Conservation (phyloP, 2,329 filamentous ascomycete species). For the Lasiodiplodia theobromae region DNA sequence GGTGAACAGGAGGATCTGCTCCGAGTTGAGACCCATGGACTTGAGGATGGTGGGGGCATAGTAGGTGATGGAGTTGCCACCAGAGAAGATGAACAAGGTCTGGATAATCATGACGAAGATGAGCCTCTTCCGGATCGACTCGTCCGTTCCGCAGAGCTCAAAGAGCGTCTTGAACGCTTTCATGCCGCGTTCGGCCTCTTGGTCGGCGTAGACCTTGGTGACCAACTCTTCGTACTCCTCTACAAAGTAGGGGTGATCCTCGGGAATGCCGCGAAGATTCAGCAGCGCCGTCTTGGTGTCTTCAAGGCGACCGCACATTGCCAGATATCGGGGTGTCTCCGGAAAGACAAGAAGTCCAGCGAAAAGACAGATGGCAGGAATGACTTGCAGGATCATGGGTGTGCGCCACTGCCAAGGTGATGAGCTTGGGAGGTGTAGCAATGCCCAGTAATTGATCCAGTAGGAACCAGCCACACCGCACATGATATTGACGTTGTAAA, state of each 20-base stretch:
- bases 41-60: conserved; percentile 5
- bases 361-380: conserved; percentile 1
- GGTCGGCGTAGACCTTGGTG: not conserved
- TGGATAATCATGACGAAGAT: conserved; percentile 7
- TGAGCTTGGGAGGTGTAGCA: not conserved
- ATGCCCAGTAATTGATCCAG: conserved; percentile 13
- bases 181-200: conserved; percentile 2
- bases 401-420: conserved; percentile 9
- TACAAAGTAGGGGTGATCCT: conserved; percentile 11
- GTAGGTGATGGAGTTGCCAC: conserved; percentile 15
- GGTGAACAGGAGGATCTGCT: conserved; percentile 7
- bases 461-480: not conserved
- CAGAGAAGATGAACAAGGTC: conserved; percentile 5
- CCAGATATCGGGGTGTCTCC: conserved; percentile 9
- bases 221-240: conserved; percentile 2
- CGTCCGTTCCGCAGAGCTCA: not conserved
- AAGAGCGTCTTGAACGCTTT: not conserved
- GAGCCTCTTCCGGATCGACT: not conserved
- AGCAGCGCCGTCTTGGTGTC: not conserved
- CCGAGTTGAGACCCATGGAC: conserved; percentile 9
- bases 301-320: conserved; percentile 2
- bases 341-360: not conserved
- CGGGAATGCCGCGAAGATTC: not conserved
- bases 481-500: conserved; percentile 11
- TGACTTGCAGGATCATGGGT: not conserved